phyloP scores from a whole-genome alignment of 345 rosid species.

The Populus alba region DNA sequence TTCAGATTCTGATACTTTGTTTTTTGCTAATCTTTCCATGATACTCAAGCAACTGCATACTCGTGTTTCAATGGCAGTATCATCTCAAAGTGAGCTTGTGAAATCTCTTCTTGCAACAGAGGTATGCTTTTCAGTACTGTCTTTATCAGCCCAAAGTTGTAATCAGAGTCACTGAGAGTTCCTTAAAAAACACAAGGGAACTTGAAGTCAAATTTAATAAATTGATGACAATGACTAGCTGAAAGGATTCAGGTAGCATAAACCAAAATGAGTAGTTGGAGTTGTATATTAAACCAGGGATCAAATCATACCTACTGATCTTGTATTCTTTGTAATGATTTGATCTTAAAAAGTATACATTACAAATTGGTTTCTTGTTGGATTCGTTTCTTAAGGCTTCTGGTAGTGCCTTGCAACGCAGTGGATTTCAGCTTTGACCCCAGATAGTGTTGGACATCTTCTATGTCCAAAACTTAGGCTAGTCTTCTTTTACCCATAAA shows the following conservation, averaged over 20 bases:
- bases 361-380: neutral
- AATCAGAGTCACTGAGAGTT: neutral
- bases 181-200: neutral
- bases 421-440: neutral
- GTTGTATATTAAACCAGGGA: neutral
- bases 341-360: neutral
- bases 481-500: neutral
- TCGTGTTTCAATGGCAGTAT: constrained; percentile 47
- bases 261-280: neutral
- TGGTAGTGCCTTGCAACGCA: neutral
- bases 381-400: neutral
- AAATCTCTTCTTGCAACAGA: constrained; percentile 82
- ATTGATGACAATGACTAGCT: neutral
- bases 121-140: constrained; percentile 39
- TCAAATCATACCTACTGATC: neutral
- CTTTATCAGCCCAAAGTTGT: neutral
- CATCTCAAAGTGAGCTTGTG: constrained; percentile 70
- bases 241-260: neutral
- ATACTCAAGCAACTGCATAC: constrained; percentile 1
- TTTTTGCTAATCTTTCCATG: neutral
- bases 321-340: neutral
- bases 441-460: neutral
- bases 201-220: neutral
- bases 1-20: neutral
- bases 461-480: neutral